These are phyloP conservation scores for Aspergillus panamensis DNA, from an alignment of 495 filamentous ascomycete genomes.

Conservation along the genomic window DNA sequence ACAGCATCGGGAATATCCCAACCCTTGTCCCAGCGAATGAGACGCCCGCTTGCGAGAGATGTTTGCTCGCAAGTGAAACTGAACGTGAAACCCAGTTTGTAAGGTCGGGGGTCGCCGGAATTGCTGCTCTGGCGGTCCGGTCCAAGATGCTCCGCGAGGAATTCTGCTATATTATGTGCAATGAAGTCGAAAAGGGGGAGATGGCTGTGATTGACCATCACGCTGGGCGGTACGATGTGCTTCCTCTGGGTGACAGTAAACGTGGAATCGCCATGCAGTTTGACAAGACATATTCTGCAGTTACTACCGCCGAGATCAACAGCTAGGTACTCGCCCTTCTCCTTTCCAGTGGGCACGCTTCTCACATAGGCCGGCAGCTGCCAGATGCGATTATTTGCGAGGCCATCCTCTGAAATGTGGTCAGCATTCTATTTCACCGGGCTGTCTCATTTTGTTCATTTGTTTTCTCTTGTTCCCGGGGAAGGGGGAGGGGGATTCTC, in stretches of 20 bases:
- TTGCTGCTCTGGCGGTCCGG: not conserved
- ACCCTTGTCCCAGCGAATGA: constrained; percentile 27
- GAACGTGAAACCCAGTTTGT: constrained; percentile 25
- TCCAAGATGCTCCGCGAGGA: constrained; percentile 6
- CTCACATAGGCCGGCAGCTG: too few species aligned
- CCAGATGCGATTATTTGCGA: too few species aligned
- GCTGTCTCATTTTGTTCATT: too few species aligned
- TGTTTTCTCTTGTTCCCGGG: too few species aligned
- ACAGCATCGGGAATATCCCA: constrained; percentile 26
- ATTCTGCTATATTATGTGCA: constrained; percentile 16
- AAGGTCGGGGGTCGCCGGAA: not conserved
- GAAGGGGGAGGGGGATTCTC: too few species aligned
- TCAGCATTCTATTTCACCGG: too few species aligned
- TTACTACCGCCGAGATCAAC: constrained; percentile 72
- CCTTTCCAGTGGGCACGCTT: too few species aligned
- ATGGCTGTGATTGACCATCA: constrained; percentile 22
- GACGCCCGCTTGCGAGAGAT: constrained; percentile 16
- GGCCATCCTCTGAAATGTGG: too few species aligned
- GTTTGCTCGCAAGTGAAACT: constrained; percentile 24
- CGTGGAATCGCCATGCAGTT: constrained; percentile 46
- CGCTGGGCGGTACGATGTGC: constrained; percentile 11
- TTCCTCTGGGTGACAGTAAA: constrained; percentile 19
- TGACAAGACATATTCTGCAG: constrained; percentile 61
- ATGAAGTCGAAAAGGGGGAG: constrained; percentile 26
- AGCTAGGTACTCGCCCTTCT: constrained; percentile 32